phyloP scores from a whole-genome alignment of 371 early-diverging fungal genomes.

The Mucor circinelloides region DNA sequence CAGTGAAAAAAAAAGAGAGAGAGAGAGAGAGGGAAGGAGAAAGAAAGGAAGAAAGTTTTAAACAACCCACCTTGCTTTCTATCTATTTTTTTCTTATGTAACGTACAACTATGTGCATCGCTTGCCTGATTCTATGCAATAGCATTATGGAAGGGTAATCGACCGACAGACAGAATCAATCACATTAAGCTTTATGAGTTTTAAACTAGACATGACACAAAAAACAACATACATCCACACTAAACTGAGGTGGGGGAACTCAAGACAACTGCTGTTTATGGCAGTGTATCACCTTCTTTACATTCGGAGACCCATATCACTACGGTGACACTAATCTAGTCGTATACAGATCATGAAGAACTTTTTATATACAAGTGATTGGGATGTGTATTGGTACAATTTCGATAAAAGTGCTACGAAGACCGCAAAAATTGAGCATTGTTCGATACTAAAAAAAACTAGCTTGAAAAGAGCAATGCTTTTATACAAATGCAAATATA shows the following conservation, averaged over 20 bases:
- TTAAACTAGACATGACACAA: neutral
- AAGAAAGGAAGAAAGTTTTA: neutral
- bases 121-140: neutral
- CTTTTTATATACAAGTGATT: neutral
- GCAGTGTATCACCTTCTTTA: neutral
- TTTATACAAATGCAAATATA: neutral
- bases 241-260: neutral
- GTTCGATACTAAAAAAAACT: neutral
- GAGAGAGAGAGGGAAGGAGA: neutral
- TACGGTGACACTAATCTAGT: neutral
- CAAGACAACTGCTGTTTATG: neutral
- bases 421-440: neutral
- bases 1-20: neutral
- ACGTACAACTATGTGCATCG: neutral
- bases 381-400: no score
- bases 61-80: neutral
- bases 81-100: neutral
- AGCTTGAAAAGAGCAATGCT: neutral
- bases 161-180: neutral
- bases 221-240: neutral
- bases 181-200: conserved; percentile 1
- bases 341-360: neutral
- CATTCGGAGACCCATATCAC: neutral
- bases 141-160: neutral
- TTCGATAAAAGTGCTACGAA: neutral